Percentiles rank a stretch among this genome's conserved stretches.
phyloP scores from a whole-genome alignment of 116 monocot genomes.

The Dioscorea cayenensis region DNA sequence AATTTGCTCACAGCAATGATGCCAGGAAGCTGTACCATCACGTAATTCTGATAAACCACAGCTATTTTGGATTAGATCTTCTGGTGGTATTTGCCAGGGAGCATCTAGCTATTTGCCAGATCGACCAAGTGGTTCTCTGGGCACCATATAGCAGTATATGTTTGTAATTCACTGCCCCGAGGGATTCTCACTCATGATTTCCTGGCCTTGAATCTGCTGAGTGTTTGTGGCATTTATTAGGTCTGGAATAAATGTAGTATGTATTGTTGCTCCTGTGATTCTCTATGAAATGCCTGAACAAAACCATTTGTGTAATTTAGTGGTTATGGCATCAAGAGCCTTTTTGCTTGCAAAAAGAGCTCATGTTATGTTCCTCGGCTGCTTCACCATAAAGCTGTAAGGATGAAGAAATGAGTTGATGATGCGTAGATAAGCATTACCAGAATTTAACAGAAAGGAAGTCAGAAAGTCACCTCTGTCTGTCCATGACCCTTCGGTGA shows the following conservation, averaged over 20 bases:
- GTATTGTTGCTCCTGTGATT: constrained; percentile 37
- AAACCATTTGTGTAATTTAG: constrained; percentile 47
- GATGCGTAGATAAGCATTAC: background rate
- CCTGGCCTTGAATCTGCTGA: constrained; percentile 3
- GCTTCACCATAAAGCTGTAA: constrained; percentile 43
- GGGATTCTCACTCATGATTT: background rate
- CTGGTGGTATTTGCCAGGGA: constrained; percentile 28
- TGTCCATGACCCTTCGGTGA: constrained; percentile 12
- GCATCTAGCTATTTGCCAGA: constrained; percentile 24
- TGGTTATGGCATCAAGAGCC: constrained; percentile 41
- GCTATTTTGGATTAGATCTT: constrained; percentile 45
- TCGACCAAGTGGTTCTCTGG: constrained; percentile 37
- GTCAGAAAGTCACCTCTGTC: constrained; percentile 16
- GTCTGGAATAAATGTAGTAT: constrained; percentile 52
- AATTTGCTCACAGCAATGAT: constrained; percentile 46
- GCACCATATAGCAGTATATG: constrained; percentile 32
- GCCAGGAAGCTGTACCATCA: constrained; percentile 53
- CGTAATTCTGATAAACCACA: constrained; percentile 31
- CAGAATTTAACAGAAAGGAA: background rate
- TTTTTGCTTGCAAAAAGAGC: constrained; percentile 56
- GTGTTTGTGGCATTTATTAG: constrained; percentile 10
- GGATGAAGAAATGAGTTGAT: background rate
- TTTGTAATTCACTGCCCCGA: constrained; percentile 14
- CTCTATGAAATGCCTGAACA: constrained; percentile 55
- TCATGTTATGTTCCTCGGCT: constrained; percentile 56